Evolutionary conservation across 306 rosid genomes (phyloP).

Genomic region (Coriaria nepalensis): DNA sequence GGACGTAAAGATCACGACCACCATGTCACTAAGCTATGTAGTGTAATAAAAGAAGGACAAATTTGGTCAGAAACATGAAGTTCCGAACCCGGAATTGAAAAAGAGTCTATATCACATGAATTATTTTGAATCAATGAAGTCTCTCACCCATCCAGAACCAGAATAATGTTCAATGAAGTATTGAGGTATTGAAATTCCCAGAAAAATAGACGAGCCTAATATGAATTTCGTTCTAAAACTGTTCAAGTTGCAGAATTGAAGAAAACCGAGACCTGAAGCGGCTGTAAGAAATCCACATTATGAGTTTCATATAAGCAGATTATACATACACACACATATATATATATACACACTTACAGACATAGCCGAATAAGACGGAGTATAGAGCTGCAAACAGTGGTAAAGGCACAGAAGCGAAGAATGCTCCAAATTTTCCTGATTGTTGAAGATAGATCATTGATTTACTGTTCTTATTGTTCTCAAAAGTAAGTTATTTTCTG

Average conservation of each 20-base stretch:
- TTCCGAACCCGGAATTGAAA: not conserved
- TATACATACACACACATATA: not conserved
- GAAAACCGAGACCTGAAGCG: slow-evolving; percentile 74
- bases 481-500: not conserved
- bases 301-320: not conserved
- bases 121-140: slow-evolving; percentile 7
- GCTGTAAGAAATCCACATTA: slow-evolving; percentile 31
- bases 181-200: slow-evolving; percentile 74
- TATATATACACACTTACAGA: slow-evolving; percentile 32
- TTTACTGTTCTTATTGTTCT: too few species aligned
- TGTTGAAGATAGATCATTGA: not conserved
- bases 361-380: slow-evolving; percentile 65
- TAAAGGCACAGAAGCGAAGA: slow-evolving; percentile 63
- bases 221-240: slow-evolving; percentile 68
- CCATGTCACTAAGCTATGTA: slow-evolving; percentile 37
- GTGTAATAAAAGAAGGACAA: not conserved
- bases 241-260: slow-evolving; percentile 76
- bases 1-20: slow-evolving; percentile 52
- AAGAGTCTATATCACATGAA: too few species aligned
- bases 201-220: slow-evolving; percentile 64
- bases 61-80: not conserved
- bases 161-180: slow-evolving; percentile 56
- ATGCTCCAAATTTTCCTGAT: slow-evolving; percentile 67
- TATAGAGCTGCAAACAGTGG: slow-evolving; percentile 72
- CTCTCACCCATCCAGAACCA: slow-evolving; percentile 55